phyloP scores from a whole-genome alignment of 2,329 filamentous ascomycete genomes.

The Penicillium nordicum region DNA sequence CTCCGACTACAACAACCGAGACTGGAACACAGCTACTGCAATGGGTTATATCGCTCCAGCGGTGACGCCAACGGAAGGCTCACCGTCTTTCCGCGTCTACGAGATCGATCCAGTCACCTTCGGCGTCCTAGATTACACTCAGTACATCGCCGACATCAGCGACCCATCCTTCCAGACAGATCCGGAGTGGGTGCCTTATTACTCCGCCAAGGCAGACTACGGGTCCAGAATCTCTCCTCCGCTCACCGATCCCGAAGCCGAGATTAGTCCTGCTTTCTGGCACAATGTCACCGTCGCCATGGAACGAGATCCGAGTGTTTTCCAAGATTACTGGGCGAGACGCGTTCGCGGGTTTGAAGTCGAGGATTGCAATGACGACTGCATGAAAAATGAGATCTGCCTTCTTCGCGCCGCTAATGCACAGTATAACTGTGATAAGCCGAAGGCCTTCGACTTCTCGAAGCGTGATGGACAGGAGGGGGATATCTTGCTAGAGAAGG shows the following conservation, averaged over 20 bases:
- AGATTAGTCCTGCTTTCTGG: constrained; percentile 59
- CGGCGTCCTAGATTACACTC: constrained; percentile 52
- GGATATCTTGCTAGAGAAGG: neutral
- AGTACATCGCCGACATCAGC: constrained; percentile 54
- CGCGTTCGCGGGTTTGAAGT: constrained; percentile 49
- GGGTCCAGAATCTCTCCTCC: constrained; percentile 47
- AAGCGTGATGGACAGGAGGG: constrained; percentile 25
- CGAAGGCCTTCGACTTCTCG: constrained; percentile 32
- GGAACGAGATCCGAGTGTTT: constrained; percentile 43
- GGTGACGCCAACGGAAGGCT: constrained; percentile 54
- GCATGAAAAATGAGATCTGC: constrained; percentile 50
- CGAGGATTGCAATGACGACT: constrained; percentile 43
- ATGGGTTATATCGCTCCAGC: constrained; percentile 56
- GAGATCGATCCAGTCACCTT: constrained; percentile 57
- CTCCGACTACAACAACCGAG: constrained; percentile 45
- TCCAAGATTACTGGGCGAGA: constrained; percentile 48
- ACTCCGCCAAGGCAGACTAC: constrained; percentile 56
- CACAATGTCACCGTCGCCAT: constrained; percentile 54
- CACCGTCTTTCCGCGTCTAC: constrained; percentile 58
- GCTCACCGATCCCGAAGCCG: constrained; percentile 34
- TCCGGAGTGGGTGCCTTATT: constrained; percentile 55
- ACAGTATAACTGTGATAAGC: constrained; percentile 51
- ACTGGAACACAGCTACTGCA: constrained; percentile 45
- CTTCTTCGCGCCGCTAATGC: constrained; percentile 51
- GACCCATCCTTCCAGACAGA: constrained; percentile 44